A percentile compares a stretch with the other conserved stretches of the same genome.
Evolutionary conservation across 805 yeast genomes (phyloP).

Genomic region (Zygotorulaspora florentina): DNA sequence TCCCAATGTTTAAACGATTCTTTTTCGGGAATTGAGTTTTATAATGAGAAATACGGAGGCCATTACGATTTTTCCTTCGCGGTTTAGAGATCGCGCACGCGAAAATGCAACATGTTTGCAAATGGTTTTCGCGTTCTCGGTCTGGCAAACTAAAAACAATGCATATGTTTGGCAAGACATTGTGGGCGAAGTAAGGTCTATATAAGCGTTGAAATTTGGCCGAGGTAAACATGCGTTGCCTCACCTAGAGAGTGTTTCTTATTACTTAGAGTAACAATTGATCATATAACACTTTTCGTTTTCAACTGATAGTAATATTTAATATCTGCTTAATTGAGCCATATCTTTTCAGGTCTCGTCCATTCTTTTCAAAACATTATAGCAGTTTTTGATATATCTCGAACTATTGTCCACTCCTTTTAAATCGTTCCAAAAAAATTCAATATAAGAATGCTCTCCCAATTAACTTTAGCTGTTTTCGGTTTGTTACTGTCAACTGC

Average conservation of each 20-base stretch:
- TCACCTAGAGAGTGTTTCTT: too few species aligned
- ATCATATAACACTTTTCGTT: too few species aligned
- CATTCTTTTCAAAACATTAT: slow-evolving; percentile 15
- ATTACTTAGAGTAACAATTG: too few species aligned
- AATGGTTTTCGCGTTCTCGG: background rate
- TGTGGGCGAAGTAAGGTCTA: background rate
- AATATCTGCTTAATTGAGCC: slow-evolving; percentile 16
- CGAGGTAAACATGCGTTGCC: too few species aligned
- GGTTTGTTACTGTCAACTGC: slow-evolving; percentile 14
- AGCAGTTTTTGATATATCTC: background rate
- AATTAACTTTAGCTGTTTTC: slow-evolving; percentile 10
- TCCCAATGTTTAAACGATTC: background rate
- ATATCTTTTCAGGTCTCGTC: slow-evolving; percentile 23
- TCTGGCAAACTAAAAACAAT: background rate
- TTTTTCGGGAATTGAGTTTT: background rate
- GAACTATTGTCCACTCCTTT: slow-evolving; percentile 2
- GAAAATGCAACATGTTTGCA: background rate
- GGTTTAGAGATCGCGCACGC: background rate
- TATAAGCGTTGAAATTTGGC: background rate
- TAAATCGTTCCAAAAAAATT: background rate
- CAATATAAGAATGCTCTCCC: slow-evolving; percentile 10
- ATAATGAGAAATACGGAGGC: too few species aligned
- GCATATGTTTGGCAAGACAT: background rate
- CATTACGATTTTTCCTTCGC: background rate
- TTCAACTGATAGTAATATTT: background rate